Percentiles rank a stretch among this genome's conserved stretches.
Conservation (phyloP, 441 rosid species). For the Pelargonium citronellum region DNA sequence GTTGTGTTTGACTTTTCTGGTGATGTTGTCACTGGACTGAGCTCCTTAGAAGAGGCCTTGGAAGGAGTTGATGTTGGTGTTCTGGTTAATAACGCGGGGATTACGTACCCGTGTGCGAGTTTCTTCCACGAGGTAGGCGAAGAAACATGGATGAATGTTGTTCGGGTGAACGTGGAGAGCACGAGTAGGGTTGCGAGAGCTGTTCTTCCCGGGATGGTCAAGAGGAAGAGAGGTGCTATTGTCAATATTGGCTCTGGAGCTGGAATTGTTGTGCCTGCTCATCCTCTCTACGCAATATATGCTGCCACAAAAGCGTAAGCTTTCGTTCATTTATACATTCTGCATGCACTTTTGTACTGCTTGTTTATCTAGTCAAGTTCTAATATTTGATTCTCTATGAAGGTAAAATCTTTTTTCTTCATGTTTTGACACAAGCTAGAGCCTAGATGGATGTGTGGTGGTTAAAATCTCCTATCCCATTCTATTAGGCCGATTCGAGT, state of each 20-base stretch:
- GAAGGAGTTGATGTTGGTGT: constrained; percentile 57
- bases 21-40: constrained; percentile 21
- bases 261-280: constrained; percentile 72
- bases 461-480: no score
- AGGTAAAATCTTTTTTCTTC: no score
- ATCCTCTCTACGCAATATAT: constrained; percentile 75
- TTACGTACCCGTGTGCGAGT: constrained; percentile 63
- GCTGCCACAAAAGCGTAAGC: constrained; percentile 94
- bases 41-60: constrained; percentile 39
- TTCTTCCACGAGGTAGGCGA: constrained; percentile 76
- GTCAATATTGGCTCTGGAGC: constrained; percentile 87
- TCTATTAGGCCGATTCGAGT: no score
- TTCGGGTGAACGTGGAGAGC: constrained; percentile 61
- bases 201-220: constrained; percentile 54
- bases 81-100: constrained; percentile 69
- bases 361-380: no score
- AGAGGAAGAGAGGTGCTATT: constrained; percentile 61
- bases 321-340: not conserved
- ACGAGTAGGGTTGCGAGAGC: constrained; percentile 49
- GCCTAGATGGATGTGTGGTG: no score
- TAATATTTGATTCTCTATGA: no score
- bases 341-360: not conserved
- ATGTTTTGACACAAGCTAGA: no score
- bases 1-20: constrained; percentile 51
- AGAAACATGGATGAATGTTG: constrained; percentile 48